Base-by-base conservation (phyloP, 2,329 filamentous ascomycete species). In the Aspergillus ustus region DNA sequence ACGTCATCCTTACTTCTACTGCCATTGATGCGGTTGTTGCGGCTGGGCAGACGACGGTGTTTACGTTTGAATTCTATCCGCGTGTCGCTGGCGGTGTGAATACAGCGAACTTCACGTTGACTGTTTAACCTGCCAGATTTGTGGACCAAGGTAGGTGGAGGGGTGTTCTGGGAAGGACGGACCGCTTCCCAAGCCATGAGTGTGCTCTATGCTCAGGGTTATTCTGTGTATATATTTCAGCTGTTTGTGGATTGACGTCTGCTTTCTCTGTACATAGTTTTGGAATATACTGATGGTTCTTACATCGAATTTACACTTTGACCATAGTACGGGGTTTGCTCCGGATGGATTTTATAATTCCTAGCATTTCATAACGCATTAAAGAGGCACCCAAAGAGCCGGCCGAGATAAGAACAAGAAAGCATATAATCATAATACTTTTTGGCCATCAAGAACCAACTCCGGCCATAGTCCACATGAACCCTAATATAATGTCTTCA, bases 21-120 rank as follows among this genome's bases (percentile, higher is more conserved):
- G 81, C 81, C 0, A 69, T 86, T 43, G 73, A 80, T 52, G 79
- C 78, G 0, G 82, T 87, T 7, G 75, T 83, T 37, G 70, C 75
- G 3, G 77, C 78, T 1, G 80, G 79, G 0, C 72, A 81, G 68
- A 72, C 73, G 4, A 80, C 81, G 0, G 79, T 76, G 0, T 83
- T 87, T 58, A 84, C 78, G 0, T 81, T 86, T 62, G 85, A 87
- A 72, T 85, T 86, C 65, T 86, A 80, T 67, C 84, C 84, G 0
- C 73, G 85, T 15, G 80, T 81, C 37, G 65, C 65, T 52, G 65
- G 65, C 11, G 70, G 72, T 6, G 81, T 78, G 28, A 87, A 86
- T 71, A 72, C 71, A 0, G 76, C 81, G 7, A 81, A 83, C 55
- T 84, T 82, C 60, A 84, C 78, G 3, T 70, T 85, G 59, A 80